Base-by-base conservation (phyloP, 768 basidiomycete genomes). In the Leccinum longicurvipes region DNA sequence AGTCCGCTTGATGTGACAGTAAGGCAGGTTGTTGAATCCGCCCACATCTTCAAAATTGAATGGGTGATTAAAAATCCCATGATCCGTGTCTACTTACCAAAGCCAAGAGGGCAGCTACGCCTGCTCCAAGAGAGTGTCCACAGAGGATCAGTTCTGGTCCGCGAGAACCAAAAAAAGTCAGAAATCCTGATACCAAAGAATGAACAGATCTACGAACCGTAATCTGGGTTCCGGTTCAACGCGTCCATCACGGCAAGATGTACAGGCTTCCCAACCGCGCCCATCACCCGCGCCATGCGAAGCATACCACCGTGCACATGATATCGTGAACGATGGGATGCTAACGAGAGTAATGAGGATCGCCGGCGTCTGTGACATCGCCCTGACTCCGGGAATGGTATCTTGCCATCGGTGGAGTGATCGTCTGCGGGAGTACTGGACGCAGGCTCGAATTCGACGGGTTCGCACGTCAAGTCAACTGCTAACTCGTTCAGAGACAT, bases 401-500 rank as follows among this genome's bases (percentile, higher is more conserved):
- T 71, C 73, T 56, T 72, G 71, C 19, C 77, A 71, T 47, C 54
- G 66, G 15, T 54, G 31, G 72, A 66, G 36, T 62, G 28, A 32
- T 66, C 67, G 24, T 67, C 71, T 27, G 32, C 54, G 10, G 64
- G 55, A 15, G 67, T 57, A 4, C 76, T 78, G 1, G 65, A 68
- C 17, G 81, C 83, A 24, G 83, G 84, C 53, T 80, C 76, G 59
- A 89, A 89, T 21, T 80, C 76, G 39, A 83, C 84, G 0, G 86
- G 80, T 54, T 91, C 87, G 69, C 91, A 93, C 1, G 90, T 89
- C 47, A 93, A 76, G 72, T 93, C 90, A 10, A 89, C 89, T 15
- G 90, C 91, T 5, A 93, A 81, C 70, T 93, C 91, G 62, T 93
- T 93, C 42, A 93, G 75, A 3, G 87, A 88, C 89, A 92, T 89